A percentile compares a stretch with the other conserved stretches of the same genome.
Conservation (phyloP, 2,329 filamentous ascomycete genomes). For the Cytospora piceae region DNA sequence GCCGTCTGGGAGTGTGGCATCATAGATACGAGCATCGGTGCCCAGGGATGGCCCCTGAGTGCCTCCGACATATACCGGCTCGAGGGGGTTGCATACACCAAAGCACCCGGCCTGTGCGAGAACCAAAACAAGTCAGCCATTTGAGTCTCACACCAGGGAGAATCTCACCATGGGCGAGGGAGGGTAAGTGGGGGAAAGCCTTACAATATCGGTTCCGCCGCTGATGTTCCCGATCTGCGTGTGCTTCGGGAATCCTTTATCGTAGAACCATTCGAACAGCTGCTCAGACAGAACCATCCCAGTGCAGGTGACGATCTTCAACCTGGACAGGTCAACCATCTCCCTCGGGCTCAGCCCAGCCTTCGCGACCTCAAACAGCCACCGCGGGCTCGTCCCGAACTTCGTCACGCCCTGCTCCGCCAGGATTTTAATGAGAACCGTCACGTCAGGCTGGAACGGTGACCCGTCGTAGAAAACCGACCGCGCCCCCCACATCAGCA, state of each 20-base stretch:
- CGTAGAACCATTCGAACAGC: conserved; percentile 79
- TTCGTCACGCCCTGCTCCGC: conserved; percentile 69
- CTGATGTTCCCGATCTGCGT: conserved; percentile 75
- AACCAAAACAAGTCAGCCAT: background rate
- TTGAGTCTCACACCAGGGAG: background rate
- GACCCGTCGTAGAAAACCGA: conserved; percentile 81
- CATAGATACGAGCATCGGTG: conserved; percentile 61
- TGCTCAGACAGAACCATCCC: conserved; percentile 82
- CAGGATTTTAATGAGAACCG: conserved; percentile 64
- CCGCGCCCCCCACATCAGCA: conserved; percentile 62
- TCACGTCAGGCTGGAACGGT: conserved; percentile 72
- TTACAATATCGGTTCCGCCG: conserved; percentile 76
- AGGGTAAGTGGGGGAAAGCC: conserved; percentile 31
- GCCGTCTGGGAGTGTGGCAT: conserved; percentile 59
- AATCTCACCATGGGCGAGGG: background rate
- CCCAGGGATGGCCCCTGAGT: conserved; percentile 56
- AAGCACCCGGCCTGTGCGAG: conserved; percentile 59
- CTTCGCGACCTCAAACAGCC: conserved; percentile 73
- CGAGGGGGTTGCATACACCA: conserved; percentile 67
- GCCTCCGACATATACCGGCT: conserved; percentile 65
- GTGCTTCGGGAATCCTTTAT: conserved; percentile 67
- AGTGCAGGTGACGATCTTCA: conserved; percentile 69
- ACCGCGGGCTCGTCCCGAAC: conserved; percentile 76
- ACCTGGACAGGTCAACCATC: conserved; percentile 62
- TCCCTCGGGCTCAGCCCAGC: conserved; percentile 64